Percentiles rank a stretch among this genome's conserved stretches.
Conservation (phyloP, 1,284 basidiomycete species). For the Ceratobasidium sp. region DNA sequence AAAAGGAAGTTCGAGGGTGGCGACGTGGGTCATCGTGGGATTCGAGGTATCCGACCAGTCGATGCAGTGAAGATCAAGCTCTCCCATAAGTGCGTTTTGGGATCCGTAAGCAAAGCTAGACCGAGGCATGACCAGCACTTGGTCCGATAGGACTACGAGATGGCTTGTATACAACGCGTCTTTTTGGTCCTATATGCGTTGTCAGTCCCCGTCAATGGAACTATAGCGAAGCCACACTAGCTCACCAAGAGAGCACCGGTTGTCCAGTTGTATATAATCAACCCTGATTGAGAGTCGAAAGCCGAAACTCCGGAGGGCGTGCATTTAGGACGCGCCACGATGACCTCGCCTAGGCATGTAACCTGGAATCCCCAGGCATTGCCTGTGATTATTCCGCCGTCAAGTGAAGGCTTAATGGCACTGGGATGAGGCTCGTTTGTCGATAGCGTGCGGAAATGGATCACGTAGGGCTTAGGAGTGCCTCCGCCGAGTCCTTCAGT, state of each 20-base stretch:
- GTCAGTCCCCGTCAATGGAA: not conserved
- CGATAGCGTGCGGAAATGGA: constrained; percentile 15
- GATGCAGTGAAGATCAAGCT: not conserved
- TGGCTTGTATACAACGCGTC: no score
- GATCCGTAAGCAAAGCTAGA: not conserved
- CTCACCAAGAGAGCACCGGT: not conserved
- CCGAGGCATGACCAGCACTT: not conserved
- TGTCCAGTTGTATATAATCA: constrained; percentile 5
- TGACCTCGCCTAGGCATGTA: not conserved
- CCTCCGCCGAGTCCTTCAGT: not conserved
- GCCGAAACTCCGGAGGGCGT: no score
- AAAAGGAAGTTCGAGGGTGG: not conserved
- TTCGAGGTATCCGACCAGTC: not conserved
- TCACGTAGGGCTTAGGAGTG: not conserved
- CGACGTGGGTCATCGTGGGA: not conserved
- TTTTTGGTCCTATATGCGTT: no score
- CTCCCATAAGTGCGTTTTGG: not conserved
- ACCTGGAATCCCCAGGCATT: not conserved
- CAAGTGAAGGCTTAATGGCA: not conserved
- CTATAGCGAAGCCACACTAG: no score
- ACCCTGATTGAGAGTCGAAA: not conserved
- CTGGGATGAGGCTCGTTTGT: not conserved
- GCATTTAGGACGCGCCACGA: not conserved
- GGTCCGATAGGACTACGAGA: no score
- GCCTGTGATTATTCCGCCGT: not conserved